Percentiles rank a stretch among this genome's conserved stretches.
These are phyloP conservation scores for Spiraea crenata DNA, from an alignment of 331 rosid species.

Conservation along the genomic window DNA sequence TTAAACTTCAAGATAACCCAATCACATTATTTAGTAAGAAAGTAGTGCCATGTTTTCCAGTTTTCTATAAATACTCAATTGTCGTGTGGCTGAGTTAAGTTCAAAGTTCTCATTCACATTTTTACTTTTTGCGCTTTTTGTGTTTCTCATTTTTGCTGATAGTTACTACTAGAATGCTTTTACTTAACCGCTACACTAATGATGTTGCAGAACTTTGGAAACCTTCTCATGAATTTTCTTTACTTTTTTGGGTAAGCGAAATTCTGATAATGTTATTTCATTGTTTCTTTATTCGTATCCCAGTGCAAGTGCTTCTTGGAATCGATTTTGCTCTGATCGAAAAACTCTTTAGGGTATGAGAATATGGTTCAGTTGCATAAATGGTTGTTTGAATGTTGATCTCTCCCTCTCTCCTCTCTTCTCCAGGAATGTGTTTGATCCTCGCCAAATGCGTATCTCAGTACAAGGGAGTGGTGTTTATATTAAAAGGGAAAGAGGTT, in stretches of 20 bases:
- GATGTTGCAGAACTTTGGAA: conserved; percentile 78
- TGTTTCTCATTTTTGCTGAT: conserved; percentile 4
- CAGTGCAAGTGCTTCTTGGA: conserved; percentile 17
- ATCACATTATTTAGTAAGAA: background rate
- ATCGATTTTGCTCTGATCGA: conserved; percentile 3
- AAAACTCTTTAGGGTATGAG: background rate
- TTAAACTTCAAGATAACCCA: background rate
- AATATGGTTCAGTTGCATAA: background rate
- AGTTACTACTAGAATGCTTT: conserved; percentile 8
- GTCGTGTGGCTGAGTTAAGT: conserved; percentile 9
- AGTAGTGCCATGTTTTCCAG: background rate
- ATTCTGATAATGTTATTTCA: conserved; percentile 18
- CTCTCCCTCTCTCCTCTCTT: conserved; percentile 8
- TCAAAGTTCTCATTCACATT: background rate
- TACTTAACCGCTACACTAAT: conserved; percentile 6
- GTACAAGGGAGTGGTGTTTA: conserved; percentile 98
- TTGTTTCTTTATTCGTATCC: conserved; percentile 2
- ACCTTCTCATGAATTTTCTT: conserved; percentile 88
- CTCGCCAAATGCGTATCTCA: conserved; percentile 92
- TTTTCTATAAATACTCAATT: background rate
- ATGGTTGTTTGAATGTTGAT: conserved; percentile 13
- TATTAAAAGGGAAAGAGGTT: conserved; percentile 93
- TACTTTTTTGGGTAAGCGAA: conserved; percentile 89
- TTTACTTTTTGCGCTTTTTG: background rate
- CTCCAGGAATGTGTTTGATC: conserved; percentile 89